Base-by-base conservation (phyloP, 75 land plant genomes). In the Adiantum capillusveneris region DNA sequence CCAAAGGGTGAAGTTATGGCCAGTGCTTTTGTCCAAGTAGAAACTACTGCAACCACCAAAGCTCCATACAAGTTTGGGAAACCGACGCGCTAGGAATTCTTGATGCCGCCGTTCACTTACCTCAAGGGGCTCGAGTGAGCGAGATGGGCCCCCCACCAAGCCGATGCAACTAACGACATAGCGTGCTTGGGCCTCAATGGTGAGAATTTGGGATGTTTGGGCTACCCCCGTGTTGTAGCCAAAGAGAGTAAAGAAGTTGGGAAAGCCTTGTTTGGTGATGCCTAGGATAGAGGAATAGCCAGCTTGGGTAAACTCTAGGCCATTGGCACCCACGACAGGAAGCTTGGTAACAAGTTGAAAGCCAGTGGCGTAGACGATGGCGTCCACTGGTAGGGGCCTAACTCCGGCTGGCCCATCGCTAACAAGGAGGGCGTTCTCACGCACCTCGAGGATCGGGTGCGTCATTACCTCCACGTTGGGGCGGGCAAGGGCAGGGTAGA, bases 401-500 rank as follows among this genome's bases (percentile, higher is more conserved):
- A 5, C 5, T 14, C 3, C 21, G 12, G 49, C 12, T 17, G 49
- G 14, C 14, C 49, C 37, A 9, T 34, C 37, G 37, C 21, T 20
- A 14, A 46, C 5, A 6, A n/a, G 6, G 17, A 46, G n/a, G 49
- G 12, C 5, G 6, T 46, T 17, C n/a, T 17, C 21, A 6, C 21
- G 21, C 2, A 46, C 5, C 14, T 46, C 21, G 6, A 20, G 21
- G 17, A 46, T 17, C 21, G 49, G 5, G 14, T 20, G 12, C 49
- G 14, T 46, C 2, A 46, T 20, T 5, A 46, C 12, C 12, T 46
- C 5, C 12, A 46, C 49, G 14, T 46, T 46, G 17, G 49, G 49
- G 17, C 49, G 49, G 21, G 49, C n/a, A 14, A 46, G 17, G 49
- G 49, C 49, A 46, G 49, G 49, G 49, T 46, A 46, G 49, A 46